A percentile compares a stretch with the other conserved stretches of the same genome.
phyloP scores from a whole-genome alignment of 495 filamentous ascomycete genomes.

The Monascus purpureus region DNA sequence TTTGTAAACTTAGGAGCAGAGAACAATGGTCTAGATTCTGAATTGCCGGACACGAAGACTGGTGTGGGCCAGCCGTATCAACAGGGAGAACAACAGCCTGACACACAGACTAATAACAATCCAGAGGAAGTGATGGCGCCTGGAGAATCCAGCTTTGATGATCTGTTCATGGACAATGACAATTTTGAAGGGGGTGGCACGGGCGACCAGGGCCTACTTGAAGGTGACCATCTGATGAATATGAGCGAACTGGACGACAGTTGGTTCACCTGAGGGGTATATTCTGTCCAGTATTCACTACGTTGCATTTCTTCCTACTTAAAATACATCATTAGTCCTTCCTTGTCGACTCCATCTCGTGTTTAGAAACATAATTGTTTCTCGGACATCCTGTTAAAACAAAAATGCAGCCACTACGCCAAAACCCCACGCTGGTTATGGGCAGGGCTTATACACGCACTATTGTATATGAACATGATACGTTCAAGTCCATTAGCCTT shows the following conservation, averaged over 20 bases:
- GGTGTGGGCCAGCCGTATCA: constrained; percentile 6
- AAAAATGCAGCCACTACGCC: no score
- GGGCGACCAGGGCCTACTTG: constrained; percentile 24
- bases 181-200: constrained; percentile 18
- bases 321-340: no score
- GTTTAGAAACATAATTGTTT: no score
- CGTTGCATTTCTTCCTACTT: no score
- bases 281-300: no score
- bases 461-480: no score
- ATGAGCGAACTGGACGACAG: constrained; percentile 31
- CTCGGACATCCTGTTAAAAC: no score
- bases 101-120: constrained; percentile 1
- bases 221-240: constrained; percentile 28
- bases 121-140: constrained; percentile 29
- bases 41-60: constrained; percentile 19
- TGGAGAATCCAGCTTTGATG: constrained; percentile 37
- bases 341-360: no score
- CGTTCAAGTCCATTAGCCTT: no score
- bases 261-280: constrained; percentile 27
- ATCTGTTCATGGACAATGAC: constrained; percentile 34
- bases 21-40: constrained; percentile 25
- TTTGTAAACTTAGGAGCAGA: constrained; percentile 13
- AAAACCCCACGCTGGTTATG: no score
- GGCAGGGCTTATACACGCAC: no score
- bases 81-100: constrained; percentile 1